Percentiles rank a stretch among this genome's conserved stretches.
Evolutionary conservation across 2,329 filamentous ascomycete species (phyloP).

Genomic region (Aureobasidium mangrovei): DNA sequence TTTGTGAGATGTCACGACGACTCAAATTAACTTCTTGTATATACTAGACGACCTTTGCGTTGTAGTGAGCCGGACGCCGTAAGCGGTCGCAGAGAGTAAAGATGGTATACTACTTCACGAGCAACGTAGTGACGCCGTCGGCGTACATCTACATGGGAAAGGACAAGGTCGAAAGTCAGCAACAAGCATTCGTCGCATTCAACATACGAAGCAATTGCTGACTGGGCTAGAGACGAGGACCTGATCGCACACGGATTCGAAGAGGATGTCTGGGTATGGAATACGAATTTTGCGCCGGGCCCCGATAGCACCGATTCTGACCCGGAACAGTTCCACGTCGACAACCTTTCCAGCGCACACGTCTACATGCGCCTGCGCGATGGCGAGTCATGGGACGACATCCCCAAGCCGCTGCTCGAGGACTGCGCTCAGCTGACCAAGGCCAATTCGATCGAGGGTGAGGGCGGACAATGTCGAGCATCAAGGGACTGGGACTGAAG

Average conservation of each 20-base stretch:
- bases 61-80: neutral
- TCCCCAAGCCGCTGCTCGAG: slow-evolving; percentile 63
- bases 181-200: slow-evolving; percentile 10
- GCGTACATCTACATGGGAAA: slow-evolving; percentile 95
- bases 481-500: slow-evolving; percentile 2
- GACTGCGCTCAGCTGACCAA: slow-evolving; percentile 98
- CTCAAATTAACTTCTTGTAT: neutral
- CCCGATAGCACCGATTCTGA: neutral
- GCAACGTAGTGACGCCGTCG: slow-evolving; percentile 68
- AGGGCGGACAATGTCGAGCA: slow-evolving; percentile 13
- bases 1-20: neutral
- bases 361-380: slow-evolving; percentile 83
- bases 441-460: slow-evolving; percentile 95
- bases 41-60: neutral
- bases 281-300: neutral
- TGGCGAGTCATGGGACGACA: slow-evolving; percentile 72
- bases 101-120: slow-evolving; percentile 97
- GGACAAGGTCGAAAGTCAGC: slow-evolving; percentile 94
- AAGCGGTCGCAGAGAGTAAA: neutral
- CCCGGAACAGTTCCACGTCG: slow-evolving; percentile 71
- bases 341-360: slow-evolving; percentile 94
- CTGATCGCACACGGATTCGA: slow-evolving; percentile 91
- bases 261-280: slow-evolving; percentile 83
- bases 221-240: slow-evolving; percentile 67
- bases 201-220: slow-evolving; percentile 19